Base-by-base conservation (phyloP, 208 protist genomes). In the Leishmania turanica region DNA sequence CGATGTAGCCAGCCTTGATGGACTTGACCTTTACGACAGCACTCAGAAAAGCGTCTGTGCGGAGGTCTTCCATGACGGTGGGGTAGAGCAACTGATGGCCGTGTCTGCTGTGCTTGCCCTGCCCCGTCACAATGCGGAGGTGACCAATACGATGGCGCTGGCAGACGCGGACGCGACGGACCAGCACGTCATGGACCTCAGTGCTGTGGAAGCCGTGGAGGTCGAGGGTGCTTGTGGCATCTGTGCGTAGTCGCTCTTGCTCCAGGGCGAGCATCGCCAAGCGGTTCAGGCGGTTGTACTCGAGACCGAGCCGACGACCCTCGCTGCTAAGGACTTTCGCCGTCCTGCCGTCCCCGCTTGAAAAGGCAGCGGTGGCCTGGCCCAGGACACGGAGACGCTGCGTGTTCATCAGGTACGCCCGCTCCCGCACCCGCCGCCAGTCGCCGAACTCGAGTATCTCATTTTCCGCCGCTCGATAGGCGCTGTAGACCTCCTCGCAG, bases 191-290 rank as follows among this genome's bases (percentile, higher is more conserved):
- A 47, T 90, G 72, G 42, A 84, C 91, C 87, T 97, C 94, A 1
- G 85, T 76, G 31, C 84, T 82, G 83, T 97, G 92, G 80, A 97
- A 97, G 42, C 89, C 90, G 84, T 97, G 94, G 24, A 97, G 81
- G 75, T 97, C 94, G 7, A 97, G 84, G 27, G 88, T 90, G 51
- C 79, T 89, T 27, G 79, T 80, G 2, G 90, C 73, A 49, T 90
- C 77, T 27, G 15, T 66, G 15, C 66, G 40, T 60, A 92, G 79
- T 47, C 90, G 87, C 84, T 96, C 91, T 45, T 87, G 87, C 84
- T 96, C 94, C 45, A 97, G 87, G 31, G 91, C 87, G 17, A 95
- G 77, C 94, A 96, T 96, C 68, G 94, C 92, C 40, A 97, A 74
- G 2, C 88, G 90, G 70, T 97, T 97, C n/a, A 97, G 82, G 0